phyloP scores from a whole-genome alignment of 1,139 yeast genomes.

The Suhomyces chickasaworum region DNA sequence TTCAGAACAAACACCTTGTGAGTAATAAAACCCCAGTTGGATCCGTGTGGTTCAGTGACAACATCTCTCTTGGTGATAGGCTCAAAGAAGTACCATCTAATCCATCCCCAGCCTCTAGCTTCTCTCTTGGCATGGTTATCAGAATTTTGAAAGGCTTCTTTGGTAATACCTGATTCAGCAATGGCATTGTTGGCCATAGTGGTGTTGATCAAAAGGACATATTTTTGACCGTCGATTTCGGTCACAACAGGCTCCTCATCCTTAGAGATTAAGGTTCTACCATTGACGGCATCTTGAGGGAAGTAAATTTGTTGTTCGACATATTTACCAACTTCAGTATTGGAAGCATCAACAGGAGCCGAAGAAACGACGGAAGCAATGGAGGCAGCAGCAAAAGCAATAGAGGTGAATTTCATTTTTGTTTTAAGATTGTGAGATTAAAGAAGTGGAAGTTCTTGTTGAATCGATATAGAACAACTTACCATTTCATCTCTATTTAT shows the following conservation, averaged over 20 bases:
- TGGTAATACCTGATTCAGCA: conserved; percentile 5
- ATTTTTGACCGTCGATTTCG: conserved; percentile 20
- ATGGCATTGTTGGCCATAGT: conserved; percentile 20
- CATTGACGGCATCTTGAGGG: conserved; percentile 23
- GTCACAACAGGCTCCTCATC: conserved; percentile 22
- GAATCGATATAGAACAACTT: conserved; percentile 2
- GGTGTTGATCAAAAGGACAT: conserved; percentile 22
- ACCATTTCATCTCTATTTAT: background rate
- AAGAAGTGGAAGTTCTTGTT: conserved; percentile 4
- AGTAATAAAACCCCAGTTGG: conserved; percentile 19
- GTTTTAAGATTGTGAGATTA: background rate
- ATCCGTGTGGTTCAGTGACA: conserved; percentile 13
- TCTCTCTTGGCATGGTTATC: conserved; percentile 14
- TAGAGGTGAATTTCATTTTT: conserved; percentile 17
- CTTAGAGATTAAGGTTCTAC: conserved; percentile 15
- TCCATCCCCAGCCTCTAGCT: conserved; percentile 18
- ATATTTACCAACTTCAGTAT: conserved; percentile 5
- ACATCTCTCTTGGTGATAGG: conserved; percentile 22
- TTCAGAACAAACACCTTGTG: conserved; percentile 6
- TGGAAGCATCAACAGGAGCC: conserved; percentile 16
- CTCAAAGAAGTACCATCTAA: conserved; percentile 9
- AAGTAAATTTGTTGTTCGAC: conserved; percentile 13
- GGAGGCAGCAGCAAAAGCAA: conserved; percentile 16
- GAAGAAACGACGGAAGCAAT: conserved; percentile 16
- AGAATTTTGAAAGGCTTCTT: conserved; percentile 8